Evolutionary conservation across 805 yeast species (phyloP).

Genomic region (Teunomyces atbi): DNA sequence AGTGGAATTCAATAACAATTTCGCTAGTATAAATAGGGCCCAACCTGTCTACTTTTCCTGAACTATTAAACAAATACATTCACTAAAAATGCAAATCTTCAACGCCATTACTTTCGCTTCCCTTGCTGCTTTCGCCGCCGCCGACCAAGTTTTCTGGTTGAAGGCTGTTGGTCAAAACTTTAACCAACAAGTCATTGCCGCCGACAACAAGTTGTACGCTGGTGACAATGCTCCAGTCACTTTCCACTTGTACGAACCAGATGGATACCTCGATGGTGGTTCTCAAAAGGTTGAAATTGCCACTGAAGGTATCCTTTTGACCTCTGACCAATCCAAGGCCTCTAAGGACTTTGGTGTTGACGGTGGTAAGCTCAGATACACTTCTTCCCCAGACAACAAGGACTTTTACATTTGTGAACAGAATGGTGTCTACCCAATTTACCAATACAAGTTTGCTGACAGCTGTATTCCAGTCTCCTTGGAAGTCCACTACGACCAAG

Average conservation of each 20-base stretch:
- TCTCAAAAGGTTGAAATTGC: background rate
- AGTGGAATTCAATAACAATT: too few relatives aligned
- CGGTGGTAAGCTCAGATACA: conserved; percentile 26
- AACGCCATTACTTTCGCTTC: conserved; percentile 18
- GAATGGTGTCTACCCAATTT: conserved; percentile 14
- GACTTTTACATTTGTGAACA: conserved; percentile 26
- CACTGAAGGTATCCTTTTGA: conserved; percentile 16
- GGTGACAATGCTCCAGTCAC: conserved; percentile 16
- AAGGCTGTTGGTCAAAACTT: conserved; percentile 26
- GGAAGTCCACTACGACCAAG: conserved; percentile 16
- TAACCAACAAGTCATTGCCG: conserved; percentile 17
- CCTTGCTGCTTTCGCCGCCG: conserved; percentile 25
- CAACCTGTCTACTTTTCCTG: background rate
- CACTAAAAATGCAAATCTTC: conserved; percentile 11
- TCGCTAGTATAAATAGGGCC: background rate
- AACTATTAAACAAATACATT: background rate
- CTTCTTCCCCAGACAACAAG: conserved; percentile 13
- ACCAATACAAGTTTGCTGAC: conserved; percentile 9
- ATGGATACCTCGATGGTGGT: conserved; percentile 22
- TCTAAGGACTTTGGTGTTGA: conserved; percentile 26
- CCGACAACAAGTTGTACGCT: conserved; percentile 5
- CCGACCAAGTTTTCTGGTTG: conserved; percentile 30
- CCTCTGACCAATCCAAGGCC: conserved; percentile 25
- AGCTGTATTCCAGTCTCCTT: conserved; percentile 21
- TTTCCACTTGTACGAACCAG: conserved; percentile 28